Evolutionary conservation across 805 yeast genomes (phyloP).

Genomic region (Cyberlindnera misumaiensis): DNA sequence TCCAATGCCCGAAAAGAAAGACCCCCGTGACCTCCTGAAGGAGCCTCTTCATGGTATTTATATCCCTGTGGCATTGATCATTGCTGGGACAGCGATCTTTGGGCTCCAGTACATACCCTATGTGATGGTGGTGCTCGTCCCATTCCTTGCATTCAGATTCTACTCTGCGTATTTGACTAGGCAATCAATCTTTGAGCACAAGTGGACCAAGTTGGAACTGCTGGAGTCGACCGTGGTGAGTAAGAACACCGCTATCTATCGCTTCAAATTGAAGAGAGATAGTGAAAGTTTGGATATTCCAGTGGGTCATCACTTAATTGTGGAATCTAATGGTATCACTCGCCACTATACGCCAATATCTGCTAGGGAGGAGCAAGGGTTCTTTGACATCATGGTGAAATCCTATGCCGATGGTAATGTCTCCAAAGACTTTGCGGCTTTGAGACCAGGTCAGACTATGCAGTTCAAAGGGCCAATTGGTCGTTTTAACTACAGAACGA

Average conservation of each 20-base stretch:
- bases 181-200: constrained; percentile 39
- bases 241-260: constrained; percentile 62
- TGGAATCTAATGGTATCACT: constrained; percentile 36
- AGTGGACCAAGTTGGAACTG: constrained; percentile 62
- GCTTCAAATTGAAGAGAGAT: constrained; percentile 58
- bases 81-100: constrained; percentile 49
- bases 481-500: constrained; percentile 50
- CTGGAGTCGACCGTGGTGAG: constrained; percentile 69
- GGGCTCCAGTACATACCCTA: constrained; percentile 38
- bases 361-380: constrained; percentile 61
- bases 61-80: constrained; percentile 57
- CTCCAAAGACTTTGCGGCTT: constrained; percentile 57
- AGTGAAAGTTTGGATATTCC: constrained; percentile 61
- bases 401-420: constrained; percentile 69
- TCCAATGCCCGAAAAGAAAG: constrained; percentile 15
- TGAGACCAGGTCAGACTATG: constrained; percentile 59
- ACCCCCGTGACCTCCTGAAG: constrained; percentile 48
- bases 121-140: constrained; percentile 31
- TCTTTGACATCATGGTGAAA: constrained; percentile 70
- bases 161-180: constrained; percentile 31
- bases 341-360: constrained; percentile 77
- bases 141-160: constrained; percentile 32
- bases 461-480: constrained; percentile 80
- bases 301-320: constrained; percentile 70
- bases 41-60: constrained; percentile 72